phyloP scores from a whole-genome alignment of 257 asterid species.

The Mentha longifolia region DNA sequence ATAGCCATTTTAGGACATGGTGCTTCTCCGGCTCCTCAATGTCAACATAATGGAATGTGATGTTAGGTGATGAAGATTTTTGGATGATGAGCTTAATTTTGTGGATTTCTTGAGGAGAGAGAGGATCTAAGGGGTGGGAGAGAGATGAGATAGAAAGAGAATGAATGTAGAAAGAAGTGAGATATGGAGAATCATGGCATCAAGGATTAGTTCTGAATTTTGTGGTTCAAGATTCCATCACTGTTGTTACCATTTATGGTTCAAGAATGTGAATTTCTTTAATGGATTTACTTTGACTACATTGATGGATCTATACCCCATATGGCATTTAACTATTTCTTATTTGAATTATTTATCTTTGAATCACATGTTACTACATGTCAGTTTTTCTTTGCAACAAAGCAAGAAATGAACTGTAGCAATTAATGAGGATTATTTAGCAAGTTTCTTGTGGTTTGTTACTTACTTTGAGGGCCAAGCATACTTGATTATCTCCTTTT shows the following conservation, averaged over 20 bases:
- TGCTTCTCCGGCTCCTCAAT: constrained; percentile 67
- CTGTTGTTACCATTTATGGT: constrained; percentile 24
- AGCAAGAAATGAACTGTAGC: constrained; percentile 23
- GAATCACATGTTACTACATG: constrained; percentile 31
- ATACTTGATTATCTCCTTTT: constrained; percentile 37
- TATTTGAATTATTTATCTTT: not conserved
- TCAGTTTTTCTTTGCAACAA: constrained; percentile 27
- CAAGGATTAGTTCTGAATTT: constrained; percentile 32
- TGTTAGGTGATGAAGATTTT: constrained; percentile 47
- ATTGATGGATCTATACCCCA: constrained; percentile 15
- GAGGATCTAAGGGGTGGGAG: constrained; percentile 75
- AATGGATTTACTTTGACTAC: not conserved
- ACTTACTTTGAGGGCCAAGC: constrained; percentile 53
- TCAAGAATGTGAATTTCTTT: not conserved
- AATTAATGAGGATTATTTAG: constrained; percentile 29
- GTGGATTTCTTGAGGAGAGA: constrained; percentile 55
- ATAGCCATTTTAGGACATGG: constrained; percentile 58
- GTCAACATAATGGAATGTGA: constrained; percentile 65
- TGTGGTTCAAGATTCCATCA: constrained; percentile 33
- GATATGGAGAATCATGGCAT: constrained; percentile 37
- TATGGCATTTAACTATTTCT: constrained; percentile 26
- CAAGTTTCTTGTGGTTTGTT: constrained; percentile 24
- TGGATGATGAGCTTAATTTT: constrained; percentile 45
- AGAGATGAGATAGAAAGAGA: constrained; percentile 26
- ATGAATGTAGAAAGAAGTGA: constrained; percentile 26